phyloP scores from a whole-genome alignment of 2,329 filamentous ascomycete species.

The Orbilia quercus region DNA sequence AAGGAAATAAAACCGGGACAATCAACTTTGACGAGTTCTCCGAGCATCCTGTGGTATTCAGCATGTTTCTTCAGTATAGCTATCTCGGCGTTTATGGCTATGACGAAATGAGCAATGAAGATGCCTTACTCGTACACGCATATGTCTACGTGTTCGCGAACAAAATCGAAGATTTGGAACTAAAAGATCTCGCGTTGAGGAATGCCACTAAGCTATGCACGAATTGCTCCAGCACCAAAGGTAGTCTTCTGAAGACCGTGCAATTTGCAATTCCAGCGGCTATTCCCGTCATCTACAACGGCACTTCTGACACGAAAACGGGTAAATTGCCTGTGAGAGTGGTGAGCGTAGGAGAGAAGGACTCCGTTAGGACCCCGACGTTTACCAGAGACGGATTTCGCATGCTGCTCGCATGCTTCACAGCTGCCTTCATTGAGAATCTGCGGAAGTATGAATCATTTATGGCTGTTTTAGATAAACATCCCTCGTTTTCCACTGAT shows the following conservation, averaged over 20 bases:
- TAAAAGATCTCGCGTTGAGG: constrained; percentile 27
- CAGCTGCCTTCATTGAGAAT: neutral
- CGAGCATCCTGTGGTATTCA: constrained; percentile 8
- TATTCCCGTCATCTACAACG: neutral
- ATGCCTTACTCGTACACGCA: constrained; percentile 32
- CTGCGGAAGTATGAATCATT: constrained; percentile 6
- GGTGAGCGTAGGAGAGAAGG: neutral
- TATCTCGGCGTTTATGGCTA: constrained; percentile 39
- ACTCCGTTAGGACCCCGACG: neutral
- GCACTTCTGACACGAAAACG: neutral
- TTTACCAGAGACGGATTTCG: constrained; percentile 12
- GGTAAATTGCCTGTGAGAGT: neutral
- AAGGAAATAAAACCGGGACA: constrained; percentile 11
- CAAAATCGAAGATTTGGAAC: constrained; percentile 25
- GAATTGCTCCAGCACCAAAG: neutral
- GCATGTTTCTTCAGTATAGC: constrained; percentile 23
- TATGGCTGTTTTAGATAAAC: constrained; percentile 12
- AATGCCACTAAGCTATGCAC: constrained; percentile 29
- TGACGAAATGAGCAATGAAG: constrained; percentile 22
- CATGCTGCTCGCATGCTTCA: constrained; percentile 4
- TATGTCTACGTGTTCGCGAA: constrained; percentile 40
- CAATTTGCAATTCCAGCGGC: constrained; percentile 20
- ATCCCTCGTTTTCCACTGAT: constrained; percentile 19
- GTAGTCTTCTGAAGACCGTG: constrained; percentile 6
- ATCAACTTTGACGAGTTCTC: constrained; percentile 16